Percentiles rank a stretch among this genome's conserved stretches.
Conservation (phyloP, 1,284 basidiomycete species). For the Amylostereum chailletii region DNA sequence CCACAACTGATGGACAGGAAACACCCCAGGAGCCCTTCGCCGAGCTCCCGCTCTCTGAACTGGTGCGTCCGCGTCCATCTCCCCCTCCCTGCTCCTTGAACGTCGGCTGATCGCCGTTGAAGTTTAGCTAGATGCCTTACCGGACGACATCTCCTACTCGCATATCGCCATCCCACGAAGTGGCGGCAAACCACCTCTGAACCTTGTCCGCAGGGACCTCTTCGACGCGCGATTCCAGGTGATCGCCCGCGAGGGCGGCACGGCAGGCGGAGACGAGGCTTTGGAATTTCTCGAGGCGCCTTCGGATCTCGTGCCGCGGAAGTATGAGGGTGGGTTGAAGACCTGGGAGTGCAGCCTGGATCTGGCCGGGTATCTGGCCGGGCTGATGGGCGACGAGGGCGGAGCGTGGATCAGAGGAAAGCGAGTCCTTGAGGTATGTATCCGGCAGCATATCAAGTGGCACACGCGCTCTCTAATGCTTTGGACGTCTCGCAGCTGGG, state of each 20-base stretch:
- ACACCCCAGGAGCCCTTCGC: conserved; percentile 15
- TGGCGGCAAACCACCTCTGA: conserved; percentile 21
- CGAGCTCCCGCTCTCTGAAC: conserved; percentile 23
- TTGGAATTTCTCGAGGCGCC: conserved; percentile 68
- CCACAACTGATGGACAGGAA: background rate
- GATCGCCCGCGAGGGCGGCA: conserved; percentile 37
- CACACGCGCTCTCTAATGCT: background rate
- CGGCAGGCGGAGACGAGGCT: conserved; percentile 18
- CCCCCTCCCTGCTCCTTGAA: background rate
- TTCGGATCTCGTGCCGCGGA: conserved; percentile 85
- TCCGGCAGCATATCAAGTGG: too few relatives aligned
- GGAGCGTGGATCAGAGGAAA: conserved; percentile 28
- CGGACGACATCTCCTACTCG: conserved; percentile 54
- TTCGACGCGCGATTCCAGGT: conserved; percentile 94
- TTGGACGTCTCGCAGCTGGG: conserved; percentile 51
- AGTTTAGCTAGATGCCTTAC: conserved; percentile 43
- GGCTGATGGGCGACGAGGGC: conserved; percentile 18
- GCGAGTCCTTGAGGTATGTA: conserved; percentile 55
- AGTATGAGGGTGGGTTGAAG: conserved; percentile 95
- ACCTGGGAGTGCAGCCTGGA: conserved; percentile 97
- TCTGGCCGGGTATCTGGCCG: conserved; percentile 55
- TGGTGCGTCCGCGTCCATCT: conserved; percentile 22
- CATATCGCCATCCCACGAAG: conserved; percentile 35
- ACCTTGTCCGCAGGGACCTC: conserved; percentile 73
- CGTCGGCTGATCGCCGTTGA: conserved; percentile 2